These are phyloP conservation scores for Leavenworthia alabamica DNA, from an alignment of 345 rosid species.

Conservation along the genomic window DNA sequence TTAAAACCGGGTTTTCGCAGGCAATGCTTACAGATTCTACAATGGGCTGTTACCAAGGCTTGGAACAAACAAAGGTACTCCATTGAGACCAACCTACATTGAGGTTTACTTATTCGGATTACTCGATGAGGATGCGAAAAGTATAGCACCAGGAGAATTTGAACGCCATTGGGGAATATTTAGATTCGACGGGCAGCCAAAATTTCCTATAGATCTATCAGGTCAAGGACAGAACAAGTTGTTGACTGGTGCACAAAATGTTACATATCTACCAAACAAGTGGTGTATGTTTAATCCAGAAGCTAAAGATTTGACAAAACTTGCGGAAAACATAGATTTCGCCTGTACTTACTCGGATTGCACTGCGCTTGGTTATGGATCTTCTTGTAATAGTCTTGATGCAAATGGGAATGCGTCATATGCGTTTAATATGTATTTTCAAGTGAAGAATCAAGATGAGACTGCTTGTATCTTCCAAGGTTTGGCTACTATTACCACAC, in stretches of 20 bases:
- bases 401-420: conserved; percentile 57
- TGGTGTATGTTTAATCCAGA: conserved; percentile 72
- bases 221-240: conserved; percentile 64
- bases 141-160: conserved; percentile 53
- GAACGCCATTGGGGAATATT: conserved; percentile 93
- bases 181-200: conserved; percentile 69
- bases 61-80: conserved; percentile 56
- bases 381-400: conserved; percentile 53
- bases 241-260: conserved; percentile 47
- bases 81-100: conserved; percentile 54
- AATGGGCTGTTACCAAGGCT: conserved; percentile 67
- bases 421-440: conserved; percentile 69
- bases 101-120: conserved; percentile 70
- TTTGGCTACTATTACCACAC: conserved; percentile 38
- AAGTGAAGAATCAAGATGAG: conserved; percentile 53
- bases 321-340: conserved; percentile 49
- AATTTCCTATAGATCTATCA: conserved; percentile 55
- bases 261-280: conserved; percentile 47
- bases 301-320: conserved; percentile 58
- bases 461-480: conserved; percentile 57
- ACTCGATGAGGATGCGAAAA: conserved; percentile 30
- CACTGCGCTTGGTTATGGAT: conserved; percentile 52
- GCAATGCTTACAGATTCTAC: conserved; percentile 61
- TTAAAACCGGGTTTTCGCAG: background rate
- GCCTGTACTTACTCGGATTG: conserved; percentile 62